Percentiles rank a stretch among this genome's conserved stretches.
These are phyloP conservation scores for Piper betle DNA, from an alignment of 164 flowering plant species.

Conservation along the genomic window DNA sequence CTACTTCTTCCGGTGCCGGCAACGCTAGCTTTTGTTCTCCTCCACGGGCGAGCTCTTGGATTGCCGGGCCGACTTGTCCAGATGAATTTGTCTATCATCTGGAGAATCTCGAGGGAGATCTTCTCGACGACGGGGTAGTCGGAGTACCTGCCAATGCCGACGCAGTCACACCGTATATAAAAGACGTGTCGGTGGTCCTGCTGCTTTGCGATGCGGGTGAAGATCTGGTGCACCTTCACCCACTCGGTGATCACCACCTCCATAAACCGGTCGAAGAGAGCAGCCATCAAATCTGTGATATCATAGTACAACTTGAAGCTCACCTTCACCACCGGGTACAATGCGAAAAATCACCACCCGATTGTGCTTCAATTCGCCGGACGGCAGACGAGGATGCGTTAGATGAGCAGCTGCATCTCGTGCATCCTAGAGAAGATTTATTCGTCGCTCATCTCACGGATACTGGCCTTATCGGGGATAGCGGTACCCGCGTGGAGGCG, in stretches of 20 bases:
- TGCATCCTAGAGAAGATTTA: slow-evolving; percentile 38
- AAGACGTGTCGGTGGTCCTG: slow-evolving; percentile 53
- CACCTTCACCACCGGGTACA: slow-evolving; percentile 50
- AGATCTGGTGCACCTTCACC: slow-evolving; percentile 42
- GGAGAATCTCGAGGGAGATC: slow-evolving; percentile 27
- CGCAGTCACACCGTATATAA: slow-evolving; percentile 28
- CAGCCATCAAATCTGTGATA: slow-evolving; percentile 35
- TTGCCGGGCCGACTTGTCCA: slow-evolving; percentile 18
- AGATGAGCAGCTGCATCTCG: slow-evolving; percentile 59
- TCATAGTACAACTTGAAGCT: slow-evolving; percentile 57
- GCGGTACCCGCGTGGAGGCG: slow-evolving; percentile 69
- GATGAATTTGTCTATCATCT: slow-evolving; percentile 37
- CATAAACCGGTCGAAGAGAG: slow-evolving; percentile 36
- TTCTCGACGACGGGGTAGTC: slow-evolving; percentile 45
- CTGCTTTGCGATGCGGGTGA: slow-evolving; percentile 41
- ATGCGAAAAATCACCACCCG: slow-evolving; percentile 47
- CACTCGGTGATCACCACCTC: slow-evolving; percentile 56
- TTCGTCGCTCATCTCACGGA: slow-evolving; percentile 40
- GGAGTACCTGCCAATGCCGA: slow-evolving; percentile 26
- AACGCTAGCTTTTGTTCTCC: slow-evolving; percentile 10
- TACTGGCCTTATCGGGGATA: slow-evolving; percentile 40
- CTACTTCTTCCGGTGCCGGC: neutral
- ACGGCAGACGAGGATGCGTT: slow-evolving; percentile 68
- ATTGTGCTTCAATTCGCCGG: slow-evolving; percentile 49
- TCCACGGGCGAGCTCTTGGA: neutral